A percentile compares a stretch with the other conserved stretches of the same genome.
phyloP scores from a whole-genome alignment of 1,139 yeast species.

The Pichia sp. region DNA sequence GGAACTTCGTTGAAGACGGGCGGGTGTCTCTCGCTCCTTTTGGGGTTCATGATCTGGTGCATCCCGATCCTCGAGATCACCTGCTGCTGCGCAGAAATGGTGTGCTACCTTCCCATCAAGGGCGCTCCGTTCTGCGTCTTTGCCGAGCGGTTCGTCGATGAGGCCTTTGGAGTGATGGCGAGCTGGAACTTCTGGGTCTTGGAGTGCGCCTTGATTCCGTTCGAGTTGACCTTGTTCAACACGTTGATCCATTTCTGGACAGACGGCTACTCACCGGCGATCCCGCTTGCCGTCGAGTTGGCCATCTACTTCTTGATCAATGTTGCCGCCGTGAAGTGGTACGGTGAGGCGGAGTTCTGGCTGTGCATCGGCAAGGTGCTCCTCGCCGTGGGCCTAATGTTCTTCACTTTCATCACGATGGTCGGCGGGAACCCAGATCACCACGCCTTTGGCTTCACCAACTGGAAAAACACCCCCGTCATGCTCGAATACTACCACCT shows the following conservation, averaged over 20 bases:
- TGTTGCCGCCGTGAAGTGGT: conserved; percentile 46
- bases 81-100: conserved; percentile 53
- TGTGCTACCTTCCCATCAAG: conserved; percentile 44
- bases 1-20: conserved; percentile 66
- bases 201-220: conserved; percentile 51
- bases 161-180: conserved; percentile 49
- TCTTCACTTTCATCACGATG: conserved; percentile 51
- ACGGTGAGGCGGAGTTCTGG: conserved; percentile 55
- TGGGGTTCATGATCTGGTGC: conserved; percentile 62
- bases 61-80: conserved; percentile 36
- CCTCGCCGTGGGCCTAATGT: conserved; percentile 45
- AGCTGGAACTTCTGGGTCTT: conserved; percentile 51
- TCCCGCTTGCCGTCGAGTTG: conserved; percentile 45
- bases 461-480: conserved; percentile 36
- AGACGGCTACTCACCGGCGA: conserved; percentile 49
- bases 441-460: conserved; percentile 35
- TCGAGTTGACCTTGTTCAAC: conserved; percentile 52
- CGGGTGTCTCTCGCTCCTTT: conserved; percentile 72
- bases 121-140: conserved; percentile 50
- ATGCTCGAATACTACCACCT: conserved; percentile 39
- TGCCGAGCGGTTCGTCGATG: conserved; percentile 54
- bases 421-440: conserved; percentile 53
- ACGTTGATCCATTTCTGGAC: conserved; percentile 53
- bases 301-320: conserved; percentile 43
- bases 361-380: conserved; percentile 47